Evolutionary conservation across 306 rosid genomes (phyloP).

Genomic region (Trifolium fragiferum): DNA sequence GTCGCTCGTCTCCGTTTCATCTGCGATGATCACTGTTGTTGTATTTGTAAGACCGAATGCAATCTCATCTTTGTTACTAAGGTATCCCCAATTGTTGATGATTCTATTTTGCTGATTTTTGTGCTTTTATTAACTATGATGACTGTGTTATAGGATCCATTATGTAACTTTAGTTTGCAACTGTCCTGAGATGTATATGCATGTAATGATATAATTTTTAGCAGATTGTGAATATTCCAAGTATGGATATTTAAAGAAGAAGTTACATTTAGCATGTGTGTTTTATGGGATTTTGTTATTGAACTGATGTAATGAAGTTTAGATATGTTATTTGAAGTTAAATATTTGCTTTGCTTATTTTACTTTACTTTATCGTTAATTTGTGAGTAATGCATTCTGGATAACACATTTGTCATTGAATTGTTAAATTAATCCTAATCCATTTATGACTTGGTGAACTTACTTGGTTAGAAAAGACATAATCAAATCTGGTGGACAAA

Average conservation of each 20-base stretch:
- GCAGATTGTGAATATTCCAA: background rate
- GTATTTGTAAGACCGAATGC: conserved; percentile 89
- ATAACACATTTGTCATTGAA: conserved; percentile 5
- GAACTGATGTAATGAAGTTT: conserved; percentile 10
- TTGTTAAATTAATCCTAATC: background rate
- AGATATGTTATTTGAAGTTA: background rate
- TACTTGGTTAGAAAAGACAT: background rate
- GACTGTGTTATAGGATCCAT: too few relatives aligned
- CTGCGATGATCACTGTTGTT: conserved; percentile 83
- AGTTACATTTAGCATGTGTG: background rate
- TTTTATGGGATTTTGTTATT: conserved; percentile 17
- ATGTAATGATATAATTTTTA: background rate
- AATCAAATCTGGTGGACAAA: background rate
- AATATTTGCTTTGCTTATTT: conserved; percentile 12
- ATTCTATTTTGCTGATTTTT: background rate
- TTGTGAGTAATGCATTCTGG: background rate
- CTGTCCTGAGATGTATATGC: background rate
- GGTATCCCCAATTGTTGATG: conserved; percentile 45
- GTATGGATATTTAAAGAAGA: background rate
- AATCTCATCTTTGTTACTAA: conserved; percentile 73
- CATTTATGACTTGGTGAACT: conserved; percentile 7
- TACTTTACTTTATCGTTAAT: background rate
- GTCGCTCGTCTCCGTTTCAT: conserved; percentile 96
- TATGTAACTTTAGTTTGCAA: background rate
- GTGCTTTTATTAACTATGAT: too few relatives aligned